Conservation (phyloP, 495 filamentous ascomycete species). For the Xanthoparmelia taractica region DNA sequence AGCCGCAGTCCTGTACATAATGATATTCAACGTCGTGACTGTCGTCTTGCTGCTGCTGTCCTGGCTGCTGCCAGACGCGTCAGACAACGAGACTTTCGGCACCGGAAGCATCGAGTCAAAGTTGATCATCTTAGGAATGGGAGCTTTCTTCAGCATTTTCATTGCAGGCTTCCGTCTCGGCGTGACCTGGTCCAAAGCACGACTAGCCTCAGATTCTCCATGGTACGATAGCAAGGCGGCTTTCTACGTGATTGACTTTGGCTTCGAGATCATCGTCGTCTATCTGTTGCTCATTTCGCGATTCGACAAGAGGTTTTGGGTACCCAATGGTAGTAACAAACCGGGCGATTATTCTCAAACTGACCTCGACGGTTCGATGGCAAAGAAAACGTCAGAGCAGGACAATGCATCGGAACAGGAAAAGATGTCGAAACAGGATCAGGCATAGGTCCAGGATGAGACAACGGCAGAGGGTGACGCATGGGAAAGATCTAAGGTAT, state of each 20-base stretch:
- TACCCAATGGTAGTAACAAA: conserved; percentile 42
- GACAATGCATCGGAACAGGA: too few species aligned
- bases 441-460: too few species aligned
- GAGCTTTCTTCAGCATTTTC: conserved; percentile 49
- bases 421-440: too few species aligned
- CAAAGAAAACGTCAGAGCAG: too few species aligned
- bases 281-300: conserved; percentile 51
- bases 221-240: conserved; percentile 60
- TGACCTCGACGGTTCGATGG: conserved; percentile 2
- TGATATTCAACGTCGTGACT: conserved; percentile 57
- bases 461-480: too few species aligned
- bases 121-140: conserved; percentile 48
- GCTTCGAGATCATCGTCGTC: conserved; percentile 60
- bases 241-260: conserved; percentile 73
- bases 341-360: conserved; percentile 22
- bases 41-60: conserved; percentile 68
- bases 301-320: conserved; percentile 62
- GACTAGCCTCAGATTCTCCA: conserved; percentile 46
- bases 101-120: conserved; percentile 57
- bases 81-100: conserved; percentile 59
- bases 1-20: conserved; percentile 47
- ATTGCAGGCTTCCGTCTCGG: conserved; percentile 61
- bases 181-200: conserved; percentile 43
- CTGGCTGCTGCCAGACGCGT: conserved; percentile 40
- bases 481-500: too few species aligned